phyloP scores from a whole-genome alignment of 768 basidiomycete species.

The Tricholoma furcatifolium region DNA sequence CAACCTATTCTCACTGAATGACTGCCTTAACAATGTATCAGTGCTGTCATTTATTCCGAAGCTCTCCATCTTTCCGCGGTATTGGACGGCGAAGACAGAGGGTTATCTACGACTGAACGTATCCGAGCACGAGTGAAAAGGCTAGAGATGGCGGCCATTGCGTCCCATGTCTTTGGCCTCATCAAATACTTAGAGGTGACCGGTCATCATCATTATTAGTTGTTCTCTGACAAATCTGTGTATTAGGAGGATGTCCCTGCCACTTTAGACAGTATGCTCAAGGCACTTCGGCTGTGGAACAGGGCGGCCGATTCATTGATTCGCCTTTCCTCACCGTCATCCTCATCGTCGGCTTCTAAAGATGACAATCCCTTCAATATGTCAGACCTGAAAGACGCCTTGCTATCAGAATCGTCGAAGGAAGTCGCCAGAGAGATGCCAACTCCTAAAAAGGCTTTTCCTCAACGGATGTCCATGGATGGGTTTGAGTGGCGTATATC shows the following conservation, averaged over 20 bases:
- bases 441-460: conserved; percentile 24
- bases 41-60: conserved; percentile 57
- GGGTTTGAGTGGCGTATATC: conserved; percentile 76
- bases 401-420: conserved; percentile 28
- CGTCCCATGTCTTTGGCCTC: conserved; percentile 63
- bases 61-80: conserved; percentile 48
- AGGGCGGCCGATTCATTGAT: conserved; percentile 69
- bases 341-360: conserved; percentile 19
- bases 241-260: conserved; percentile 59
- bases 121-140: conserved; percentile 56
- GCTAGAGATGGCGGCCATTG: conserved; percentile 72
- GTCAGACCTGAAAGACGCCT: conserved; percentile 39
- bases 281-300: conserved; percentile 78
- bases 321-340: conserved; percentile 48
- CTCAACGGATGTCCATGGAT: conserved; percentile 40
- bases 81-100: conserved; percentile 44
- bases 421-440: conserved; percentile 10
- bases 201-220: conserved; percentile 6
- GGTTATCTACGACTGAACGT: conserved; percentile 49
- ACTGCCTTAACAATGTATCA: conserved; percentile 20
- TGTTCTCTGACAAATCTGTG: conserved; percentile 1
- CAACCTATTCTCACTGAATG: neutral
- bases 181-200: conserved; percentile 67
- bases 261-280: conserved; percentile 58
- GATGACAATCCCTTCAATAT: conserved; percentile 65